Evolutionary conservation across 192 early-diverging fungal species (phyloP), one percentile per base, ranked within the genome.

Genomic region (Backusella sp.): DNA sequence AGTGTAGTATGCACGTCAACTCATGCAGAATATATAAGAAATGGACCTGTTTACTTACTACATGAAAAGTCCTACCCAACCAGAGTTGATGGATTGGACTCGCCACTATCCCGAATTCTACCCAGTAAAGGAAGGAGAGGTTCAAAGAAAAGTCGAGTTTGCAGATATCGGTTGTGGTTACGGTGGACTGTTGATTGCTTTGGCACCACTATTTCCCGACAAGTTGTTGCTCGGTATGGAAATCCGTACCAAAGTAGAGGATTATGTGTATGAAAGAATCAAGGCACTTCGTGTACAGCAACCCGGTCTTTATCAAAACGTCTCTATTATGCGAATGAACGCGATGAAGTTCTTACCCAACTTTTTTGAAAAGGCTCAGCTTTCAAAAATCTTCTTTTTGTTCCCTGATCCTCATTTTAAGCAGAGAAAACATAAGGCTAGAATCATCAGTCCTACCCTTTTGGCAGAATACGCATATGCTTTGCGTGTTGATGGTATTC

Each of bases 391-490:
- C 70, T 99, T 99, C 77, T 95, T 99, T 81, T 87, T 99, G 73
- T 99, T 99, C 79, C 97, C 98, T 53, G 98, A 99, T 82, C 98
- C 98, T 35, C 97, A 99, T 79, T 99, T 99, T 83, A 99, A 99
- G 82, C 96, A 94, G 74, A 91, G 94, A 78, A 99, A 99, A 83
- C 96, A 98, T 87, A 98, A 98, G 87, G 96, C 96, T 0, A 88
- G 98, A 39, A 99, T 99, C 73, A 95, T 99, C 70, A 83, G 82
- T 59, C 62, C 41, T 37, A 93, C 92, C 4, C 85, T 99, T 71
- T 82, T 99, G 34, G 92, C 95, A 36, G 96, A 99, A 83, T 99
- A 99, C 80, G 98, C 98, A n/a, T 99, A 98, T 81, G 88, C 95
- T 39, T 82, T 99, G 69, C 89, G 89, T 30, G 82, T 86, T 19